phyloP scores from a whole-genome alignment of 2,329 filamentous ascomycete species.

The Verticillium klebahnii region DNA sequence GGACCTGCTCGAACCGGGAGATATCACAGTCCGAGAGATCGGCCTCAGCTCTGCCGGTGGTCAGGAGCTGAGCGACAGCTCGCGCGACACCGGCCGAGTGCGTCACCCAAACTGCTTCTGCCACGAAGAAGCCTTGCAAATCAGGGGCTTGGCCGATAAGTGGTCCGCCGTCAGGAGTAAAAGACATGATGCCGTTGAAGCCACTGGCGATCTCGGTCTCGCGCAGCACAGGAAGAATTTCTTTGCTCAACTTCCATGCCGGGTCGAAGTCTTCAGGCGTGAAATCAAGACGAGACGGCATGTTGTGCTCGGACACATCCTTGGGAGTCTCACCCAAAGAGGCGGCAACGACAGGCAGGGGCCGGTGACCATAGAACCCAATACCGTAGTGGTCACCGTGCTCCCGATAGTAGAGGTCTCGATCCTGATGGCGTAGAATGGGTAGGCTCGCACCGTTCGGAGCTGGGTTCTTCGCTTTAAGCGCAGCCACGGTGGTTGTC shows the following conservation, averaged over 20 bases:
- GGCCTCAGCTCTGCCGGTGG: constrained; percentile 47
- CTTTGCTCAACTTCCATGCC: constrained; percentile 52
- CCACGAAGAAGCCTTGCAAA: constrained; percentile 58
- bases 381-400: constrained; percentile 60
- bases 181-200: constrained; percentile 64
- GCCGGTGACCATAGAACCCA: constrained; percentile 59
- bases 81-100: constrained; percentile 60
- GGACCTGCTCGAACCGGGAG: constrained; percentile 56
- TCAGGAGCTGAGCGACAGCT: constrained; percentile 55
- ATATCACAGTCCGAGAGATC: constrained; percentile 57
- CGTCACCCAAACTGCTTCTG: constrained; percentile 64
- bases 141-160: constrained; percentile 54
- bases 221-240: constrained; percentile 47
- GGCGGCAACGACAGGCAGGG: constrained; percentile 54
- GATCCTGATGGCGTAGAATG: constrained; percentile 58
- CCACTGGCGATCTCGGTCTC: constrained; percentile 50
- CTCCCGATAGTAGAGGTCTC: constrained; percentile 61
- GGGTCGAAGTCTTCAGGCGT: constrained; percentile 56
- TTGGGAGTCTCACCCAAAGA: constrained; percentile 47
- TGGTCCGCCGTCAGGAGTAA: constrained; percentile 59
- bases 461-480: constrained; percentile 25
- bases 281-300: constrained; percentile 59
- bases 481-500: constrained; percentile 46
- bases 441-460: constrained; percentile 49
- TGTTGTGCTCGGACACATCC: constrained; percentile 52